Conservation (phyloP, 176 grass and related monocot genomes). For the Hyparrhenia diplandra region DNA sequence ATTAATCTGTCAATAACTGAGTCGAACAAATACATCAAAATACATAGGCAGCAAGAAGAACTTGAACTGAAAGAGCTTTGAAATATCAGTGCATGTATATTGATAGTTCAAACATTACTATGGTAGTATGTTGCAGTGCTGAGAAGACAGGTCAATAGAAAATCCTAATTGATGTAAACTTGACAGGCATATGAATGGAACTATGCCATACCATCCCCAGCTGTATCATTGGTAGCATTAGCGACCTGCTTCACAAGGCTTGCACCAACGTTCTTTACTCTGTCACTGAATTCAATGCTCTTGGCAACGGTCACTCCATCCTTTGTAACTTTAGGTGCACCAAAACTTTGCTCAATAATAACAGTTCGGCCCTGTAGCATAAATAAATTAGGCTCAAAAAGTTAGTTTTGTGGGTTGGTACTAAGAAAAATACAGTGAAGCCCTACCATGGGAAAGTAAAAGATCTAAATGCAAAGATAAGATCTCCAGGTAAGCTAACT, state of each 20-base stretch:
- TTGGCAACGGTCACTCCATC: conserved; percentile 95
- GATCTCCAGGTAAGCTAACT: not conserved
- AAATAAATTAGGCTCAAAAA: conserved; percentile 2
- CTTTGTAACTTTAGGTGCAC: conserved; percentile 96
- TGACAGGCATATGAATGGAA: not conserved
- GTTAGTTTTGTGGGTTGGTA: not conserved
- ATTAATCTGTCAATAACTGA: not conserved
- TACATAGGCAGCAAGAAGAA: not conserved
- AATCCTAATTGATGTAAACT: not conserved
- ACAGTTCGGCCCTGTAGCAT: conserved; percentile 77
- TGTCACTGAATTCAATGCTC: conserved; percentile 94
- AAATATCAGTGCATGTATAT: not conserved
- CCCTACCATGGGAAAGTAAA: not conserved
- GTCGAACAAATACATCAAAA: not conserved
- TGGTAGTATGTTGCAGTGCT: not conserved
- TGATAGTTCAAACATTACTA: not conserved
- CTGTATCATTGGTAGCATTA: conserved; percentile 87
- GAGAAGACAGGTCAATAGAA: not conserved
- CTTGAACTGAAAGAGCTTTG: conserved; percentile 2
- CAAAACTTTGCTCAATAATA: conserved; percentile 91
- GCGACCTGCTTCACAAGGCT: conserved; percentile 98
- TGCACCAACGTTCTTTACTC: conserved; percentile 87
- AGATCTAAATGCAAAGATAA: not conserved
- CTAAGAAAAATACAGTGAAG: not conserved
- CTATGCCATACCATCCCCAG: conserved; percentile 76